A percentile compares a stretch with the other conserved stretches of the same genome.
phyloP scores from a whole-genome alignment of 345 rosid genomes.

The Eucalyptus lansdowneana region DNA sequence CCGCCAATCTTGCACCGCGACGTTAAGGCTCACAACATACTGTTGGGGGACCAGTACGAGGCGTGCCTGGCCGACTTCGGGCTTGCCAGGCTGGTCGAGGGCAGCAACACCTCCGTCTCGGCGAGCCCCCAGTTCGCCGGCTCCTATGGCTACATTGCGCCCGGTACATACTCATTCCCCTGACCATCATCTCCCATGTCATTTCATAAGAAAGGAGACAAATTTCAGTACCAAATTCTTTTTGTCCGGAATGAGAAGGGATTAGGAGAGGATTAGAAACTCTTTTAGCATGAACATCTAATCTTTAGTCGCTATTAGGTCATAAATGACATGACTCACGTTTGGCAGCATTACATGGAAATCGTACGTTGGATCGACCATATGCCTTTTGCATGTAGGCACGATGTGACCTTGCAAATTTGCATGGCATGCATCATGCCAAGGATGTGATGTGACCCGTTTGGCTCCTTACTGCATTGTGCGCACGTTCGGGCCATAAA shows the following conservation, averaged over 20 bases:
- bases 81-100: slow-evolving; percentile 54
- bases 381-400: neutral
- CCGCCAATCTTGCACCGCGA: slow-evolving; percentile 85
- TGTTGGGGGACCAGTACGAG: slow-evolving; percentile 55
- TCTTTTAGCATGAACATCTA: neutral
- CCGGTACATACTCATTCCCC: slow-evolving; percentile 28
- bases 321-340: neutral
- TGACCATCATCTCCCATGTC: neutral
- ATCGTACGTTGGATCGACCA: neutral
- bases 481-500: neutral
- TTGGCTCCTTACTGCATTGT: neutral
- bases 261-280: neutral
- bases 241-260: neutral
- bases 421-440: neutral
- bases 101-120: slow-evolving; percentile 25
- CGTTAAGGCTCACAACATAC: slow-evolving; percentile 64
- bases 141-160: slow-evolving; percentile 93
- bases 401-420: neutral
- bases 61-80: slow-evolving; percentile 88
- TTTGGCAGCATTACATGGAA: neutral
- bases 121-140: slow-evolving; percentile 62
- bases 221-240: neutral
- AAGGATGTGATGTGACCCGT: neutral
- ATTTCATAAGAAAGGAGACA: neutral
- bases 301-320: neutral